A percentile compares a stretch with the other conserved stretches of the same genome.
Evolutionary conservation across 2,329 filamentous ascomycete species (phyloP).

Genomic region (Apiospora arundinis): DNA sequence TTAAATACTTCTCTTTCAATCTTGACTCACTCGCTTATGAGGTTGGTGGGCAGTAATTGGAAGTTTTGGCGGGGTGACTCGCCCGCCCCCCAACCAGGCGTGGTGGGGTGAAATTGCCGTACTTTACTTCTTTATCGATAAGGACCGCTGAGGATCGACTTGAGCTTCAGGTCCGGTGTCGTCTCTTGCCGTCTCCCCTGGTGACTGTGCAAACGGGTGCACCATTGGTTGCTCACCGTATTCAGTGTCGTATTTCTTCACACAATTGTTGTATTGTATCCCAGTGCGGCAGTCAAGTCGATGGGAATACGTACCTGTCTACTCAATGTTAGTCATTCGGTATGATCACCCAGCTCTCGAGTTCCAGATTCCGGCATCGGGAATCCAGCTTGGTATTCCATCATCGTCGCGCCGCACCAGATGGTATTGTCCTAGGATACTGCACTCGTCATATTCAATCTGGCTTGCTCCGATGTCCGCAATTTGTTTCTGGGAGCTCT

Average conservation of each 20-base stretch:
- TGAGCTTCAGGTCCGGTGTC: background rate
- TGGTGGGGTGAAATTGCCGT: slow-evolving; percentile 7
- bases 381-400: background rate
- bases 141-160: background rate
- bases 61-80: slow-evolving; percentile 19
- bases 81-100: slow-evolving; percentile 3
- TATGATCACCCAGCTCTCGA: background rate
- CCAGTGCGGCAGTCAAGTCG: background rate
- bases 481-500: no score
- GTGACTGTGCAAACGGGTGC: background rate
- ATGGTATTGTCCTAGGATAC: no score
- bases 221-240: background rate
- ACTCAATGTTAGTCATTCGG: background rate
- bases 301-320: background rate
- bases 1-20: background rate
- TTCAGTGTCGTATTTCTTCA: background rate
- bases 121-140: slow-evolving; percentile 3
- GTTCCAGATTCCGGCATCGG: background rate
- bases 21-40: slow-evolving; percentile 6
- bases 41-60: slow-evolving; percentile 9
- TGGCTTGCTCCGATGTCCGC: no score
- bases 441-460: no score
- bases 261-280: background rate
- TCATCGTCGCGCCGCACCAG: no score
- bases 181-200: background rate